phyloP scores from a whole-genome alignment of 805 yeast species.

The Phaffomyces opuntiae region DNA sequence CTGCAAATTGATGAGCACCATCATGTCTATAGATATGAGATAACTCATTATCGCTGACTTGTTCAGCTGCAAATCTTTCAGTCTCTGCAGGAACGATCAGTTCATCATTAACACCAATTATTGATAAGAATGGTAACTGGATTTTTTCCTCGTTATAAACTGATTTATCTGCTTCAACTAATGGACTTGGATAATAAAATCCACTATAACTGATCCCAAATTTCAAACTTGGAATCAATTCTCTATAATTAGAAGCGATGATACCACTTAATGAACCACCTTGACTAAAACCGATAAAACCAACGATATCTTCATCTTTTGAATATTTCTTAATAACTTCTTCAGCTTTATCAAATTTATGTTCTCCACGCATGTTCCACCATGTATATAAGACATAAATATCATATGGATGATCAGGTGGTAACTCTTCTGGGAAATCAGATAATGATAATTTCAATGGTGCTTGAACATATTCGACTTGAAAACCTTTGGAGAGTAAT shows the following conservation, averaged over 20 bases:
- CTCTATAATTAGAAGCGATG: constrained; percentile 24
- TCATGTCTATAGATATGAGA: neutral
- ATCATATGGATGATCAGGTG: constrained; percentile 24
- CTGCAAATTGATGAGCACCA: constrained; percentile 5
- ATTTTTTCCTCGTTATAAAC: constrained; percentile 4
- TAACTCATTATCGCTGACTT: neutral
- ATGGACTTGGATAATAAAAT: constrained; percentile 5
- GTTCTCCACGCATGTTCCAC: constrained; percentile 5
- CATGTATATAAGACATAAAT: constrained; percentile 6
- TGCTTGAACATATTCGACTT: constrained; percentile 63
- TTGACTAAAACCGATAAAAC: constrained; percentile 9
- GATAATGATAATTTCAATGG: constrained; percentile 57
- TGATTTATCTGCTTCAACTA: neutral
- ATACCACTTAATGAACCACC: constrained; percentile 6
- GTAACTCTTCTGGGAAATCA: constrained; percentile 45
- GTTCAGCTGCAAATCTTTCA: neutral
- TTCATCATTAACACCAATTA: constrained; percentile 8
- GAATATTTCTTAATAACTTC: neutral
- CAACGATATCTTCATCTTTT: constrained; percentile 6
- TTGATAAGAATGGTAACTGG: constrained; percentile 8
- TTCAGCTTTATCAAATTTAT: neutral
- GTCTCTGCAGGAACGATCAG: constrained; percentile 7
- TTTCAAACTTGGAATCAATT: constrained; percentile 36
- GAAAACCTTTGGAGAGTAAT: constrained; percentile 47
- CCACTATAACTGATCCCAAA: constrained; percentile 43